phyloP scores from a whole-genome alignment of 2,329 filamentous ascomycete genomes.

The Cercospora citrullina region DNA sequence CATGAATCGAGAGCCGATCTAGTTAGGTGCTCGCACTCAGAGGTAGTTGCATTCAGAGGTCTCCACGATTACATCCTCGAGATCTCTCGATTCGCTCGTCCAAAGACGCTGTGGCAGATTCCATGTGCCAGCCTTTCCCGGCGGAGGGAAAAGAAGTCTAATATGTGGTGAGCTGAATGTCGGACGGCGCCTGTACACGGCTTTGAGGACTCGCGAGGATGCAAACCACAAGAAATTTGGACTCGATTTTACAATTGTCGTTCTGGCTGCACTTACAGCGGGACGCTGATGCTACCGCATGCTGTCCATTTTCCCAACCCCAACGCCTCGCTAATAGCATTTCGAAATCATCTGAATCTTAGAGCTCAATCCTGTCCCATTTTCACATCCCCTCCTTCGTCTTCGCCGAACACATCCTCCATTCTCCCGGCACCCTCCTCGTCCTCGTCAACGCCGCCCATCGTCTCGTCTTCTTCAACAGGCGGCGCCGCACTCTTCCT shows the following conservation, averaged over 20 bases:
- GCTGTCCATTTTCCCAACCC: background rate
- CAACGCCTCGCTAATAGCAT: constrained; percentile 16
- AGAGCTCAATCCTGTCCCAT: constrained; percentile 39
- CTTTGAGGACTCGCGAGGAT: background rate
- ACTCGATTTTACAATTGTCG: background rate
- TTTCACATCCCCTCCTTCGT: constrained; percentile 31
- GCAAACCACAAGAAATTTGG: background rate
- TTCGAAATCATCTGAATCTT: background rate
- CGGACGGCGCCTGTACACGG: background rate
- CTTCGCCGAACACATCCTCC: constrained; percentile 47
- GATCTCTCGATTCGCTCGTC: too few species aligned
- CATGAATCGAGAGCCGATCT: background rate
- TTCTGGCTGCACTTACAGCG: background rate
- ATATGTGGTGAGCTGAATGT: too few species aligned
- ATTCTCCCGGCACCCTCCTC: constrained; percentile 42
- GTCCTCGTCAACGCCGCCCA: constrained; percentile 47
- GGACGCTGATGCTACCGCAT: background rate
- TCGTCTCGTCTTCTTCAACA: constrained; percentile 33
- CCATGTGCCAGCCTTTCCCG: too few species aligned
- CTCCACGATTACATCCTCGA: background rate
- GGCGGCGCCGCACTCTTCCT: constrained; percentile 16
- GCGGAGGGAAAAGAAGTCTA: too few species aligned
- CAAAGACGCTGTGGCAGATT: too few species aligned
- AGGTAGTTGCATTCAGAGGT: background rate
- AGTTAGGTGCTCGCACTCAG: background rate